A percentile compares a stretch with the other conserved stretches of the same genome.
Evolutionary conservation across 768 basidiomycete species (phyloP).

Genomic region (Mycena metata): DNA sequence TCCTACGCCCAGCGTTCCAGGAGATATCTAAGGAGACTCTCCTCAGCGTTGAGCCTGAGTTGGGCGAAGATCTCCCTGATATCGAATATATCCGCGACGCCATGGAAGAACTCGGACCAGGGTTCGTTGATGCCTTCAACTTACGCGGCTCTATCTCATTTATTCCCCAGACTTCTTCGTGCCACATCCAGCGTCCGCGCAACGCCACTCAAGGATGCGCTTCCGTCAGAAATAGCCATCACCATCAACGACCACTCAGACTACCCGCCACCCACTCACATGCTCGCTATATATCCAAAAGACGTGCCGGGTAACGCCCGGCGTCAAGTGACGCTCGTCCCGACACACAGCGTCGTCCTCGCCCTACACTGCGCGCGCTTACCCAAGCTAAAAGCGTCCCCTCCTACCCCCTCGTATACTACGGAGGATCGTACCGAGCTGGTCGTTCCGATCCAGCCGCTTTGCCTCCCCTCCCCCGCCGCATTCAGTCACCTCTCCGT

Average conservation of each 20-base stretch:
- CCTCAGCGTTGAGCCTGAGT: conserved; percentile 57
- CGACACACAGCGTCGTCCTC: conserved; percentile 66
- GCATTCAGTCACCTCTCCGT: conserved; percentile 58
- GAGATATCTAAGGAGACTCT: conserved; percentile 57
- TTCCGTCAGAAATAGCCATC: conserved; percentile 62
- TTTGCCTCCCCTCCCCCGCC: conserved; percentile 63
- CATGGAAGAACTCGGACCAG: conserved; percentile 57
- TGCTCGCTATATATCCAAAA: conserved; percentile 47
- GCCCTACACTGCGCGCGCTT: conserved; percentile 65
- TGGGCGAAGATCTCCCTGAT: conserved; percentile 50
- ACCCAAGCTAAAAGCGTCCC: conserved; percentile 53
- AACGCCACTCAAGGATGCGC: conserved; percentile 45
- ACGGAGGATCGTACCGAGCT: conserved; percentile 50
- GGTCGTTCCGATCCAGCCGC: conserved; percentile 64
- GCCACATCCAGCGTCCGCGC: conserved; percentile 55
- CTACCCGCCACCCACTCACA: conserved; percentile 49
- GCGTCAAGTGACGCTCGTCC: conserved; percentile 53
- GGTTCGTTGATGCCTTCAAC: conserved; percentile 47
- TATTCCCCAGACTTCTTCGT: conserved; percentile 52
- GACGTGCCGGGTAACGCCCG: conserved; percentile 11
- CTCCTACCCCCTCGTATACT: conserved; percentile 44
- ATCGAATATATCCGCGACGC: conserved; percentile 63
- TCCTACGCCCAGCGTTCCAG: conserved; percentile 58
- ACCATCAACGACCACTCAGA: conserved; percentile 47
- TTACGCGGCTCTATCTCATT: conserved; percentile 9